Evolutionary conservation across 2,329 filamentous ascomycete genomes (phyloP).

Genomic region (Celoporthe dispersa): DNA sequence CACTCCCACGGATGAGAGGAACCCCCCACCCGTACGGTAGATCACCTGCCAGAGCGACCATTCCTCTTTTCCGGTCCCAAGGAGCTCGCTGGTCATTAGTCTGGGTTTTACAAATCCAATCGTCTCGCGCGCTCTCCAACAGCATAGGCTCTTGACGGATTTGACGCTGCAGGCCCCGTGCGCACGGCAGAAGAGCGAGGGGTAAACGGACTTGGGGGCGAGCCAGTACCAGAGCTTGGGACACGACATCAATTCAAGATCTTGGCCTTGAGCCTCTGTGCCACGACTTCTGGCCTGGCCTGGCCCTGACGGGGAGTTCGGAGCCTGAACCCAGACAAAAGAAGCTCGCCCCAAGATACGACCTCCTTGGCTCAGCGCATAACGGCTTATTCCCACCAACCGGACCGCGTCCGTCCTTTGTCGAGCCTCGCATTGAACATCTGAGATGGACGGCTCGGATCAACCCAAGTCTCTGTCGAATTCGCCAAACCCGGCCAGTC

Average conservation of each 20-base stretch:
- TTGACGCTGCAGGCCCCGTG: background rate
- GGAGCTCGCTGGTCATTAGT: background rate
- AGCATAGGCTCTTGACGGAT: background rate
- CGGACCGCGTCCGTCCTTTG: background rate
- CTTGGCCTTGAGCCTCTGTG: background rate
- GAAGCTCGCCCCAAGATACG: background rate
- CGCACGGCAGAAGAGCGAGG: background rate
- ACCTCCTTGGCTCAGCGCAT: background rate
- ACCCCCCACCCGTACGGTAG: background rate
- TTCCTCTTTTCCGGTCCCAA: background rate
- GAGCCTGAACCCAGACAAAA: background rate
- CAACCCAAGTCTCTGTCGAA: slow-evolving; percentile 24
- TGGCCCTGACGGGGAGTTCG: background rate
- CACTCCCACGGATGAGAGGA: background rate
- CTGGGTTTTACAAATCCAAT: background rate
- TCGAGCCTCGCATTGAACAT: background rate
- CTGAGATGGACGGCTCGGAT: slow-evolving; percentile 23
- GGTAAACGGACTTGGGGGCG: background rate
- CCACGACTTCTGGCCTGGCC: background rate
- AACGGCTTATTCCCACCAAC: background rate
- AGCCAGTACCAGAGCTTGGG: background rate
- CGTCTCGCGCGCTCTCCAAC: background rate
- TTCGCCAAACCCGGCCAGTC: slow-evolving; percentile 32
- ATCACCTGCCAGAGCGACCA: background rate
- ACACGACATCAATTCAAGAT: background rate